Percentiles rank a stretch among this genome's conserved stretches.
These are phyloP conservation scores for Pythium aphanidermatum DNA, from an alignment of 352 stramenopile genomes.

Conservation along the genomic window DNA sequence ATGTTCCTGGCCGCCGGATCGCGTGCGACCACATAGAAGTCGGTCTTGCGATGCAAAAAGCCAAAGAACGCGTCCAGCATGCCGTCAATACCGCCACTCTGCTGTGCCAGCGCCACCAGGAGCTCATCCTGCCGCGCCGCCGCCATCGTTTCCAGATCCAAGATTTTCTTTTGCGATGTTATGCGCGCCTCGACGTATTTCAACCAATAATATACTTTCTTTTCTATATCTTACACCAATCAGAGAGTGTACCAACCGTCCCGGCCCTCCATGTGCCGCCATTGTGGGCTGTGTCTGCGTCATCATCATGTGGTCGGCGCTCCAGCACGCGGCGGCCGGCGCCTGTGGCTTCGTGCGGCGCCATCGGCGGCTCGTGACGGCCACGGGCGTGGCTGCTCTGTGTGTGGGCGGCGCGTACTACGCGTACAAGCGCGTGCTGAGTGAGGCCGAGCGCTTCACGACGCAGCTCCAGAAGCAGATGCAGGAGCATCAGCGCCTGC, in stretches of 20 bases:
- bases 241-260: no score
- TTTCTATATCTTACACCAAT: no score
- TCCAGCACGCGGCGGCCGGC: slow-evolving; percentile 44
- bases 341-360: slow-evolving; percentile 58
- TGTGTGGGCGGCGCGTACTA: slow-evolving; percentile 63
- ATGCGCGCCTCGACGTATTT: neutral
- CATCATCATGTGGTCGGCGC: slow-evolving; percentile 59
- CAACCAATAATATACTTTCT: no score
- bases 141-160: no score
- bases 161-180: no score
- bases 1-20: slow-evolving; percentile 43
- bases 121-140: no score
- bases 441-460: slow-evolving; percentile 64
- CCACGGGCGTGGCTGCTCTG: slow-evolving; percentile 34
- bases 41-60: slow-evolving; percentile 96
- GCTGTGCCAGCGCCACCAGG: slow-evolving; percentile 93
- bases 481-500: slow-evolving; percentile 68
- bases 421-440: slow-evolving; percentile 52
- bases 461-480: slow-evolving; percentile 67
- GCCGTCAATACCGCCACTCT: slow-evolving; percentile 92
- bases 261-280: no score
- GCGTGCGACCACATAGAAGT: slow-evolving; percentile 91
- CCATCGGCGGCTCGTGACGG: slow-evolving; percentile 61
- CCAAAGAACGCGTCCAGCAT: slow-evolving; percentile 97
- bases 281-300: slow-evolving; percentile 11